Evolutionary conservation across 768 basidiomycete species (phyloP).

Genomic region (Albatrellus ellisii): DNA sequence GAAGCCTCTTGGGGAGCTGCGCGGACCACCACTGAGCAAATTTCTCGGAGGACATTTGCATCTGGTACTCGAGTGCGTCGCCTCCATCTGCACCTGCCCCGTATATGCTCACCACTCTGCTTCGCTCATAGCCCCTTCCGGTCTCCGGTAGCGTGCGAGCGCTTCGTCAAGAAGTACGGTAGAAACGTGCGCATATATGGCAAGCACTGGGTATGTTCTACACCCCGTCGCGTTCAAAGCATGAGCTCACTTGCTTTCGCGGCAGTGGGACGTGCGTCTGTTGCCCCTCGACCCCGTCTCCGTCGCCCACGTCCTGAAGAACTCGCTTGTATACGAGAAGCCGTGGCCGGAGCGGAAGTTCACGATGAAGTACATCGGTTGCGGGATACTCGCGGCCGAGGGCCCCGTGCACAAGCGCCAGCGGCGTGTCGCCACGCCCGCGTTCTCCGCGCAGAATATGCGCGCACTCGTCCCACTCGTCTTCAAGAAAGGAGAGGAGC

Average conservation of each 20-base stretch:
- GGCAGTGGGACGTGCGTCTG: constrained; percentile 67
- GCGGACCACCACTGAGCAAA: constrained; percentile 3
- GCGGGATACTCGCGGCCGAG: constrained; percentile 72
- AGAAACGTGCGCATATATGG: constrained; percentile 59
- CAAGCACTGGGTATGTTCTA: too few species aligned
- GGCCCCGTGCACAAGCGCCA: constrained; percentile 71
- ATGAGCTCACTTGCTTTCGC: too few species aligned
- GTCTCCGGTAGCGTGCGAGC: constrained; percentile 16
- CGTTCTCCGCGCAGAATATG: constrained; percentile 71
- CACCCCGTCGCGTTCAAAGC: too few species aligned
- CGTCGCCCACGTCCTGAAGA: constrained; percentile 59
- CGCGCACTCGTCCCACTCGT: constrained; percentile 59
- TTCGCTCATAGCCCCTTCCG: constrained; percentile 7
- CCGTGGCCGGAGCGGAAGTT: constrained; percentile 67
- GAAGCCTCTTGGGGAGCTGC: background rate
- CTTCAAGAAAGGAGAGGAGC: constrained; percentile 50
- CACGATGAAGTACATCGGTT: constrained; percentile 69
- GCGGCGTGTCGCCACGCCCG: constrained; percentile 61
- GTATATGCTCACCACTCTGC: too few species aligned
- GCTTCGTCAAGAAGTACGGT: constrained; percentile 46
- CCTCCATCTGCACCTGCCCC: background rate
- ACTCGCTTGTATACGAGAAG: constrained; percentile 67
- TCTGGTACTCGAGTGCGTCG: constrained; percentile 3
- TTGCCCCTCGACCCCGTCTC: constrained; percentile 73
- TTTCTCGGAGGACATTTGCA: constrained; percentile 7